A percentile compares a stretch with the other conserved stretches of the same genome.
These are phyloP conservation scores for Aspergillus calidoustus DNA, from an alignment of 2,329 filamentous ascomycete species.

Conservation along the genomic window DNA sequence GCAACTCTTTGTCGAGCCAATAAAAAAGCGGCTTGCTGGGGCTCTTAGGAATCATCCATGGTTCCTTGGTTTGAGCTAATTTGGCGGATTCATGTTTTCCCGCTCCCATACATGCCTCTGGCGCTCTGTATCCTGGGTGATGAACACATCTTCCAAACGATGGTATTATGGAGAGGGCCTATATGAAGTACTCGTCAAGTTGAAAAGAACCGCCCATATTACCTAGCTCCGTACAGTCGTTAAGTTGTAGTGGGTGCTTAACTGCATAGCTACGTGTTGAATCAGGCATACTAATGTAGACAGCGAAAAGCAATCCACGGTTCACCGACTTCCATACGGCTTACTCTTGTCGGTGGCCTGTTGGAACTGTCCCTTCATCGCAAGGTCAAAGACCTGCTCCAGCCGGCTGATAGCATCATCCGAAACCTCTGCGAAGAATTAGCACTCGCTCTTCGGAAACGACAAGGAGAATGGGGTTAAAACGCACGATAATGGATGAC, in stretches of 20 bases:
- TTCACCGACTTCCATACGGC: conserved; percentile 38
- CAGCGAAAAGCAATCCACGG: neutral
- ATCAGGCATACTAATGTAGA: neutral
- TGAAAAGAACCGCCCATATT: neutral
- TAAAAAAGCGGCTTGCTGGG: conserved; percentile 7
- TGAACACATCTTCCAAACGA: neutral
- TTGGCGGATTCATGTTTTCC: neutral
- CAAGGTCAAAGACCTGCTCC: conserved; percentile 58
- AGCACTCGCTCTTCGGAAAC: conserved; percentile 22
- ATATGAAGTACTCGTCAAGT: neutral
- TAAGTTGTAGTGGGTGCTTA: neutral
- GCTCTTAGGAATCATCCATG: conserved; percentile 21
- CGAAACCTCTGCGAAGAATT: conserved; percentile 60
- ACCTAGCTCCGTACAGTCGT: neutral
- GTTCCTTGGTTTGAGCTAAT: conserved; percentile 9
- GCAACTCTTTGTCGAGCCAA: conserved; percentile 17
- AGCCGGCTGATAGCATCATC: conserved; percentile 65
- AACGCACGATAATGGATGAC: conserved; percentile 69
- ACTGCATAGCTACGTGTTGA: neutral
- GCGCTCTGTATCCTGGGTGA: neutral
- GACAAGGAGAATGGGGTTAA: neutral
- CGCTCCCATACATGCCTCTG: neutral
- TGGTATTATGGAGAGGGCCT: neutral
- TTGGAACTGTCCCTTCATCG: conserved; percentile 38
- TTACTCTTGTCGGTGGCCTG: conserved; percentile 38